phyloP scores from a whole-genome alignment of 495 filamentous ascomycete genomes.

The Tuber calosporum region DNA sequence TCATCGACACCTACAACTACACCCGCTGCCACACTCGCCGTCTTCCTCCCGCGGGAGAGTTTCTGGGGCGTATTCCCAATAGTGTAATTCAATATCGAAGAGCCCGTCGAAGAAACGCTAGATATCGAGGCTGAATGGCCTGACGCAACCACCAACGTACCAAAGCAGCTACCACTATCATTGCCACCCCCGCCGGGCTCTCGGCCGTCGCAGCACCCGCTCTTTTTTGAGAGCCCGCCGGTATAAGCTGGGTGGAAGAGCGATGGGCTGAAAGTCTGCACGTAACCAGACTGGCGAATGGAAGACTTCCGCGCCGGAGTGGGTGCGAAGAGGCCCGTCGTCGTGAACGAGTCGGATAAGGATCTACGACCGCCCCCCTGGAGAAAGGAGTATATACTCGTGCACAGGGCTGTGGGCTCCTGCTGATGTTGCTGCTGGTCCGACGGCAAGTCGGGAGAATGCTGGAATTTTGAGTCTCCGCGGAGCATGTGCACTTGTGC shows the following conservation, averaged over 20 bases:
- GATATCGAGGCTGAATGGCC: slow-evolving; percentile 25
- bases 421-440: slow-evolving; percentile 14
- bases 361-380: slow-evolving; percentile 13
- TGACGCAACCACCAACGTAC: slow-evolving; percentile 4
- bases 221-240: background rate
- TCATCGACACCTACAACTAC: slow-evolving; percentile 12
- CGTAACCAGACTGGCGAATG: slow-evolving; percentile 14
- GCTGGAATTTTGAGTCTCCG: slow-evolving; percentile 9
- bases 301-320: slow-evolving; percentile 12
- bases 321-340: slow-evolving; percentile 3
- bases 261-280: slow-evolving; percentile 7
- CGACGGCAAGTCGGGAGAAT: slow-evolving; percentile 8
- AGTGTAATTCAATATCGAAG: slow-evolving; percentile 29
- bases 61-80: slow-evolving; percentile 21
- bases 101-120: slow-evolving; percentile 28
- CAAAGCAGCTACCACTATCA: background rate
- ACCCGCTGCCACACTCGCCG: background rate
- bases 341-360: slow-evolving; percentile 20
- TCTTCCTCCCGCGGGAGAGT: background rate
- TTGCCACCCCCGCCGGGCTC: background rate
- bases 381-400: slow-evolving; percentile 30
- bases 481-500: slow-evolving; percentile 10
- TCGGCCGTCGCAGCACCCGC: background rate
- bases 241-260: slow-evolving; percentile 3
- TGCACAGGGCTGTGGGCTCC: slow-evolving; percentile 16